A percentile compares a stretch with the other conserved stretches of the same genome.
Conservation (phyloP, 2,329 filamentous ascomycete species). For the Xylaria sp. region DNA sequence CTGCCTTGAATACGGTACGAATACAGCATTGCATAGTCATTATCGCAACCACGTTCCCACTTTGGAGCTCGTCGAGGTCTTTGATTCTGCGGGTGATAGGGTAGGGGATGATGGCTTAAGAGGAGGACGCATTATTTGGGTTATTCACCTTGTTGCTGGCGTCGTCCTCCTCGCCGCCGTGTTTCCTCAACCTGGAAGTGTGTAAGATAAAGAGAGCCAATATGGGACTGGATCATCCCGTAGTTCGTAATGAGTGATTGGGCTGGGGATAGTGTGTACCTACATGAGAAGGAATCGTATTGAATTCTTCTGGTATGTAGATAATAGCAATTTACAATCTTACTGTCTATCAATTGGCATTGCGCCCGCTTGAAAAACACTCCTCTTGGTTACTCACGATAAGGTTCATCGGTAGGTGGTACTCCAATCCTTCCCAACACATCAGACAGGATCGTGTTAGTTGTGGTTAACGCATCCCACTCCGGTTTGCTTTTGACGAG, state of each 20-base stretch:
- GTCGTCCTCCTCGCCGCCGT: too few species aligned
- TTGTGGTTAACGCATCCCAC: slow-evolving; percentile 63
- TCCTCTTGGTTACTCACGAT: not conserved
- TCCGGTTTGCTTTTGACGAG: slow-evolving; percentile 68
- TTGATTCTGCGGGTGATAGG: too few species aligned
- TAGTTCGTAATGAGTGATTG: slow-evolving; percentile 26
- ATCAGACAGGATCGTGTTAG: slow-evolving; percentile 52
- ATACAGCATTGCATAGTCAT: not conserved
- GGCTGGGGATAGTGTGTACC: slow-evolving; percentile 40
- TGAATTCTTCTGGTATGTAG: slow-evolving; percentile 28
- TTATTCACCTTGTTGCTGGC: too few species aligned
- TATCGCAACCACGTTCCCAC: too few species aligned
- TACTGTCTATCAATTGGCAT: slow-evolving; percentile 28
- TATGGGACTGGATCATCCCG: not conserved
- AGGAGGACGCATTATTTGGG: too few species aligned
- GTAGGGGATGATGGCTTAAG: too few species aligned
- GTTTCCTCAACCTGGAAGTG: slow-evolving; percentile 12
- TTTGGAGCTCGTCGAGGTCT: too few species aligned
- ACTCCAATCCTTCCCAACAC: slow-evolving; percentile 57
- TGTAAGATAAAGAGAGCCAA: slow-evolving; percentile 36
- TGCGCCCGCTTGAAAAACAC: not conserved
- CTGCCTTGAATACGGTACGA: slow-evolving; percentile 15
- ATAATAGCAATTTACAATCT: slow-evolving; percentile 31
- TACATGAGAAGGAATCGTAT: slow-evolving; percentile 34
- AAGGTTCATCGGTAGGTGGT: slow-evolving; percentile 34